Evolutionary conservation across 192 early-diverging fungal genomes (phyloP).

Genomic region (Podila clonocystis): DNA sequence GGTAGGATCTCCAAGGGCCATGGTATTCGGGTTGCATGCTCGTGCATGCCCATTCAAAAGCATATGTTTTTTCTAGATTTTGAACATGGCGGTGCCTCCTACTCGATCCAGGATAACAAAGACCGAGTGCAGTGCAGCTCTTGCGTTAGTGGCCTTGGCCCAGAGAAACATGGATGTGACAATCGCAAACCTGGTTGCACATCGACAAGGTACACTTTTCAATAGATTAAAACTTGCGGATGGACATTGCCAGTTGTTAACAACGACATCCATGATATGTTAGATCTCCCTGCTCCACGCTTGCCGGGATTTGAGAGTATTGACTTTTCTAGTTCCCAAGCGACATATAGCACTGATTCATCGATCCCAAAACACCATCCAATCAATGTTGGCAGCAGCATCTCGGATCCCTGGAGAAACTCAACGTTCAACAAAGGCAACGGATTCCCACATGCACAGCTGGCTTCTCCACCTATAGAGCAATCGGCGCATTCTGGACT

Average conservation of each 20-base stretch:
- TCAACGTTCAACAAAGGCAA: conserved; percentile 31
- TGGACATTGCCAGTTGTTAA: not conserved
- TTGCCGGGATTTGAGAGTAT: conserved; percentile 66
- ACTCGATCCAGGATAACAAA: conserved; percentile 57
- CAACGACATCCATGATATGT: not conserved
- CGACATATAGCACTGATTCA: conserved; percentile 21
- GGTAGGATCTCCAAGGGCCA: conserved; percentile 17
- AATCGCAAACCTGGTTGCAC: conserved; percentile 67
- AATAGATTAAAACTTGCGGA: no score
- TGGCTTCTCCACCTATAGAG: conserved; percentile 24
- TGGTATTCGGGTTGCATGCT: not conserved
- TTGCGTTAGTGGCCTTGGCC: conserved; percentile 76
- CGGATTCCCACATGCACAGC: conserved; percentile 34
- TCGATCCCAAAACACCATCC: conserved; percentile 25
- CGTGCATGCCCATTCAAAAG: not conserved
- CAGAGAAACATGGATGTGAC: conserved; percentile 83
- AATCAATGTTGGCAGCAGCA: conserved; percentile 47
- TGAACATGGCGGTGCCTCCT: conserved; percentile 56
- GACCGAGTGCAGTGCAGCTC: conserved; percentile 74
- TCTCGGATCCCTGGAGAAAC: conserved; percentile 67
- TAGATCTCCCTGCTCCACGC: conserved; percentile 69
- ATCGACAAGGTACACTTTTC: conserved; percentile 62
- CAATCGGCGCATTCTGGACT: not conserved
- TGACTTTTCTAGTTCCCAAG: conserved; percentile 39
- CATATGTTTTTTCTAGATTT: conserved; percentile 42